phyloP scores from a whole-genome alignment of 2,329 filamentous ascomycete genomes.

The Paecilomyces sp. region DNA sequence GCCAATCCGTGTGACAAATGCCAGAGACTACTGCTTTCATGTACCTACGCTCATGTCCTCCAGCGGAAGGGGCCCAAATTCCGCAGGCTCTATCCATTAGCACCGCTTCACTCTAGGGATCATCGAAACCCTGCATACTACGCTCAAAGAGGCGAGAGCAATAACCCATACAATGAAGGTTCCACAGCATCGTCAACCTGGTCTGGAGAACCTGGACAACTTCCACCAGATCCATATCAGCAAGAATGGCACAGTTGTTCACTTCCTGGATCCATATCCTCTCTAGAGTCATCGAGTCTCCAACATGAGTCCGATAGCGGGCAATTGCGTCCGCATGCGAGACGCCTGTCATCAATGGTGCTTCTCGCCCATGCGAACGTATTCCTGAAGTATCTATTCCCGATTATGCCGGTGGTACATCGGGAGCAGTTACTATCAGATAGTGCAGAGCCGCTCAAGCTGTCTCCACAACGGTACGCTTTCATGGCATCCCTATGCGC shows the following conservation, averaged over 20 bases:
- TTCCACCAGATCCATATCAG: background rate
- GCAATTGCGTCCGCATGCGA: conserved; percentile 9
- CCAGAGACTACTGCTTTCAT: conserved; percentile 27
- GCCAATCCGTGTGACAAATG: conserved; percentile 35
- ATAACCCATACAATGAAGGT: background rate
- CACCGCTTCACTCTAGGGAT: conserved; percentile 23
- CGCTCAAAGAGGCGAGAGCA: conserved; percentile 3
- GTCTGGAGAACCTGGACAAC: background rate
- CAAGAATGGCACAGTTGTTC: background rate
- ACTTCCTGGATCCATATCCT: conserved; percentile 24
- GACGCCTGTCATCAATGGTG: conserved; percentile 25
- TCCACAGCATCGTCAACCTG: background rate
- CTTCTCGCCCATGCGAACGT: conserved; percentile 33
- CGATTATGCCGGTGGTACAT: conserved; percentile 37
- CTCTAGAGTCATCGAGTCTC: conserved; percentile 26
- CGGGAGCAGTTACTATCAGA: conserved; percentile 26
- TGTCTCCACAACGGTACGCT: conserved; percentile 30
- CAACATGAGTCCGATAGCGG: conserved; percentile 18
- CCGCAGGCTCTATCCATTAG: conserved; percentile 30
- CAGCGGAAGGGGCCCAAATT: conserved; percentile 34
- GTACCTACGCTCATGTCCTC: conserved; percentile 32
- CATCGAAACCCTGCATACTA: conserved; percentile 7
- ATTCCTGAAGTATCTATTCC: conserved; percentile 36
- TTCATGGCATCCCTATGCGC: conserved; percentile 36
- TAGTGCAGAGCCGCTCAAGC: conserved; percentile 48